Conservation (phyloP, 768 basidiomycete genomes). For the Amyloporia xantha region DNA sequence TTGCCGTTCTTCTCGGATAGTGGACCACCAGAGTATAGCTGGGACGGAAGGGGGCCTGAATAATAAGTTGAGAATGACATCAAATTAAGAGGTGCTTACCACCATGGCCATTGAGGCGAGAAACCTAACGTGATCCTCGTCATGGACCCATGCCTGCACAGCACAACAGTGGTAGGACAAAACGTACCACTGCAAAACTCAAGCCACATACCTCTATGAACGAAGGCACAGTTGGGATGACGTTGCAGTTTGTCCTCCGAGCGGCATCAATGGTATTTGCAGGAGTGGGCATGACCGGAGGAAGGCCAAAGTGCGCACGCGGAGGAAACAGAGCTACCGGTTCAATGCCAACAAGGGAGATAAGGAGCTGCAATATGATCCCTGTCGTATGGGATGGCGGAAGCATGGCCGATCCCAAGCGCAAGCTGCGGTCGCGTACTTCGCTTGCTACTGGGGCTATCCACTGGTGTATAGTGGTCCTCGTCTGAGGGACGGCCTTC, state of each 20-base stretch:
- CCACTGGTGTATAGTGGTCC: constrained; percentile 6
- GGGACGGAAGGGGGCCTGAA: not conserved
- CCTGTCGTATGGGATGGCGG: constrained; percentile 14
- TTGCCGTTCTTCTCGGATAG: constrained; percentile 11
- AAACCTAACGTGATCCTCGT: constrained; percentile 9
- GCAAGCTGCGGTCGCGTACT: constrained; percentile 1
- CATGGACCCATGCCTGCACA: constrained; percentile 15
- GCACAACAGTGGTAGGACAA: not conserved
- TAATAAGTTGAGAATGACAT: not conserved
- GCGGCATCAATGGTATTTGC: constrained; percentile 8
- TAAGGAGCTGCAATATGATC: constrained; percentile 9
- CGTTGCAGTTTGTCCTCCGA: constrained; percentile 4
- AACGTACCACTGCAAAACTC: not conserved
- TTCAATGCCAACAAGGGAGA: not conserved
- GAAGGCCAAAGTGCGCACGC: not conserved
- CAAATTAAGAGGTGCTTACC: not conserved
- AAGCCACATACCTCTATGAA: constrained; percentile 11
- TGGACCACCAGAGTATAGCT: constrained; percentile 15
- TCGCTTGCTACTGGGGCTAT: not conserved
- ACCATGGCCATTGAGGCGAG: constrained; percentile 7
- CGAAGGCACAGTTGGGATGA: constrained; percentile 8
- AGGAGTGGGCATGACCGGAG: constrained; percentile 11
- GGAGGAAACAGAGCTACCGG: constrained; percentile 9
- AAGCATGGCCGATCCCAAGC: constrained; percentile 7
- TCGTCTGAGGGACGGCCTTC: constrained; percentile 18